Percentiles rank a stretch among this genome's conserved stretches.
Evolutionary conservation across 768 basidiomycete species (phyloP).

Genomic region (Lentinula lateritia): DNA sequence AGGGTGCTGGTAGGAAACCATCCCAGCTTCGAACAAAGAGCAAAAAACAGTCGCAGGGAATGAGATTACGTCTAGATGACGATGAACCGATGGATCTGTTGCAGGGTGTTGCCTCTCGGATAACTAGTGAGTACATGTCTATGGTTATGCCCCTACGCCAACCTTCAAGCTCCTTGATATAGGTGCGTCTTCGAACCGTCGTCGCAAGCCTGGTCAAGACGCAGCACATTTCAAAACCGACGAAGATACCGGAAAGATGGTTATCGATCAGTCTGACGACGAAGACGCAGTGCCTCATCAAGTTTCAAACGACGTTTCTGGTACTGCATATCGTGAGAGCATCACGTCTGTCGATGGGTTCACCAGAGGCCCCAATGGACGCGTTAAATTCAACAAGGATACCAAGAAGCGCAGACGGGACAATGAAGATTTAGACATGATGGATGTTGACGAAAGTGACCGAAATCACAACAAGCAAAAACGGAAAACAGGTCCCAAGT

Average conservation of each 20-base stretch:
- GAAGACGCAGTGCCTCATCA: conserved; percentile 36
- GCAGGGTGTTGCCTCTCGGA: conserved; percentile 65
- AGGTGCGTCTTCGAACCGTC: conserved; percentile 44
- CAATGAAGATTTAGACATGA: conserved; percentile 56
- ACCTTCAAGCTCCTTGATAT: not conserved
- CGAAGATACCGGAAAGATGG: conserved; percentile 73
- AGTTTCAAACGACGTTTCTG: conserved; percentile 49
- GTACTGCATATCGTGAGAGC: conserved; percentile 79
- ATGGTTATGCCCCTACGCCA: not conserved
- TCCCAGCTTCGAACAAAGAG: conserved; percentile 23
- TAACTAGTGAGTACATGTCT: conserved; percentile 52
- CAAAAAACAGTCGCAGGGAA: conserved; percentile 31
- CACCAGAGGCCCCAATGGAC: conserved; percentile 76
- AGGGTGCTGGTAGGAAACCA: conserved; percentile 19
- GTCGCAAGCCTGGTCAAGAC: conserved; percentile 81
- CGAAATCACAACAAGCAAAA: conserved; percentile 49
- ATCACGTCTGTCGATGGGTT: conserved; percentile 87
- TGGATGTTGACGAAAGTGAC: conserved; percentile 53
- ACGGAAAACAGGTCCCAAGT: conserved; percentile 38
- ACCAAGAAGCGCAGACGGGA: conserved; percentile 88
- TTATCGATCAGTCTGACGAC: conserved; percentile 59
- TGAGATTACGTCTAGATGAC: conserved; percentile 78
- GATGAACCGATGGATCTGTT: conserved; percentile 96
- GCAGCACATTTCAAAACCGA: conserved; percentile 85
- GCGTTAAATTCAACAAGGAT: conserved; percentile 93